Conservation (phyloP, 2,329 filamentous ascomycete species). For the Epichloe sibirici region DNA sequence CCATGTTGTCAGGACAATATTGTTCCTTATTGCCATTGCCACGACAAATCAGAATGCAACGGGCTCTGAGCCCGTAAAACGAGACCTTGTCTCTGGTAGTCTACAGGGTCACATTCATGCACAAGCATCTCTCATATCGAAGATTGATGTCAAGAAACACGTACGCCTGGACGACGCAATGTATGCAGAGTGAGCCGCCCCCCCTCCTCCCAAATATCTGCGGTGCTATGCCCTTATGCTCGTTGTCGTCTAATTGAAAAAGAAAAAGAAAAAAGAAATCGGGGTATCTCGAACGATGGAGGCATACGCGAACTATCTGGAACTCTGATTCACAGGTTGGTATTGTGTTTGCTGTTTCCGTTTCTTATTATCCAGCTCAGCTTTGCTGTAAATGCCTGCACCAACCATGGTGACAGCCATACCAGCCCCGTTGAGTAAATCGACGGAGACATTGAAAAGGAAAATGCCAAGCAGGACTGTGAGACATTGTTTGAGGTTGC, state of each 20-base stretch:
- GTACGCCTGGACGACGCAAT: neutral
- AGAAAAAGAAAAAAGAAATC: conserved; percentile 5
- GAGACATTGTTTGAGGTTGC: conserved; percentile 45
- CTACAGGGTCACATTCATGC: neutral
- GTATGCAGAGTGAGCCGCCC: neutral
- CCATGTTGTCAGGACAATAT: conserved; percentile 6
- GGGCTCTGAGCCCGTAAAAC: neutral
- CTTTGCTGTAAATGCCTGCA: conserved; percentile 45
- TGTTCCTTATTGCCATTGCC: conserved; percentile 1
- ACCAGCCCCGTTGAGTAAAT: conserved; percentile 41
- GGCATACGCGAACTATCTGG: conserved; percentile 9
- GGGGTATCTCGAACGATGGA: conserved; percentile 8
- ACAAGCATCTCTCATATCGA: neutral
- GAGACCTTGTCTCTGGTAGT: neutral
- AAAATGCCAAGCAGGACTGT: conserved; percentile 42
- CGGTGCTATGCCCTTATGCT: neutral
- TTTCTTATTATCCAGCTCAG: conserved; percentile 39
- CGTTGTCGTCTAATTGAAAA: conserved; percentile 1
- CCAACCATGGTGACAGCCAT: conserved; percentile 43
- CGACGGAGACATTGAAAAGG: conserved; percentile 38
- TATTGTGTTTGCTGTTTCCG: conserved; percentile 20
- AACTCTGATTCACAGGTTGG: conserved; percentile 24
- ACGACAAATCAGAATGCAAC: neutral
- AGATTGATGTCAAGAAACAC: neutral
- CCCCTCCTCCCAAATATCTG: neutral